Percentiles rank a stretch among this genome's conserved stretches.
phyloP scores from a whole-genome alignment of 495 filamentous ascomycete genomes.

The Hypoxylon cercidicola region DNA sequence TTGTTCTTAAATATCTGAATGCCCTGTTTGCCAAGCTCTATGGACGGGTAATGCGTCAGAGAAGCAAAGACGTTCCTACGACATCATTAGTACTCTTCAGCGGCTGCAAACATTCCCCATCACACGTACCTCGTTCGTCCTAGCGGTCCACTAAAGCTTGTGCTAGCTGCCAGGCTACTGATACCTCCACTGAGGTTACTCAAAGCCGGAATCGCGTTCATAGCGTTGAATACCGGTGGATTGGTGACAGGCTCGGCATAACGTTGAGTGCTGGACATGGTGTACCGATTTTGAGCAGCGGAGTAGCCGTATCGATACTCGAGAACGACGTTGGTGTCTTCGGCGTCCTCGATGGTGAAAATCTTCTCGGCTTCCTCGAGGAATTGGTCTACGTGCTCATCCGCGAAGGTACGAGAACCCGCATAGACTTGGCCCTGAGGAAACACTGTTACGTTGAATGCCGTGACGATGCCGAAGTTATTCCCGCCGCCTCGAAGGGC shows the following conservation, averaged over 20 bases:
- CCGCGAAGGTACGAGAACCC: background rate
- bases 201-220: background rate
- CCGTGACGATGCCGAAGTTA: no score
- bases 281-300: background rate
- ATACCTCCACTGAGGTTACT: background rate
- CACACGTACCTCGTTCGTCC: background rate
- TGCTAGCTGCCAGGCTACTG: background rate
- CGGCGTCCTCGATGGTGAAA: background rate
- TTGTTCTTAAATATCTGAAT: background rate
- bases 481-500: no score
- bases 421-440: background rate
- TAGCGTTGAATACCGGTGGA: background rate
- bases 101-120: background rate
- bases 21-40: background rate
- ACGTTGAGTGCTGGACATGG: background rate
- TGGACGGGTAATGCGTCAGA: background rate
- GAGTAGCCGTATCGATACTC: background rate
- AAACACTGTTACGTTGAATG: background rate
- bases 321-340: background rate
- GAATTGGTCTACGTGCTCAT: background rate
- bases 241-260: background rate
- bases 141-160: background rate
- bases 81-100: background rate
- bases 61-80: background rate
- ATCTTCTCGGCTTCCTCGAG: background rate